Evolutionary conservation across 192 early-diverging fungal genomes (phyloP).

Genomic region (Nowakowskiella sp.): DNA sequence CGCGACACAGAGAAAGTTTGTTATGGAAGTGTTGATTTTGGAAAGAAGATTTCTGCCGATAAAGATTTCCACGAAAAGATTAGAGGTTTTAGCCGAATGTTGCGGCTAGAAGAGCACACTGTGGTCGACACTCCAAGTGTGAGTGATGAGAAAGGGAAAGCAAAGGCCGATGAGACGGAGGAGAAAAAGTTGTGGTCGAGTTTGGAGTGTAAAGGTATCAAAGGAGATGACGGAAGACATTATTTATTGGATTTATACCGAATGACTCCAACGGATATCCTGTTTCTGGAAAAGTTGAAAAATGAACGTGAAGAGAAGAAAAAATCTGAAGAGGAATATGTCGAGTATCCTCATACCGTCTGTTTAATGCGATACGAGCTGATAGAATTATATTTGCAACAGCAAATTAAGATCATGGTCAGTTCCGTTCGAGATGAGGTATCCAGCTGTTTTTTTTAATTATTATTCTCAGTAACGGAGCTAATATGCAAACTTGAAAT

Average conservation of each 20-base stretch:
- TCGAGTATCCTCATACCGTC: too few relatives aligned
- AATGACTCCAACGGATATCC: slow-evolving; percentile 81
- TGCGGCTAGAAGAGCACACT: slow-evolving; percentile 76
- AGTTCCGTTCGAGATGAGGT: not conserved
- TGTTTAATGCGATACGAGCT: too few relatives aligned
- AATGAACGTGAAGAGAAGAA: slow-evolving; percentile 16
- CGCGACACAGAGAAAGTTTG: slow-evolving; percentile 43
- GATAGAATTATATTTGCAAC: too few relatives aligned
- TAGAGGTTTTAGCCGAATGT: slow-evolving; percentile 62
- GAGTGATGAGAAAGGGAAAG: too few relatives aligned
- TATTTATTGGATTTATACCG: slow-evolving; percentile 93
- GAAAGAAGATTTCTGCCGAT: slow-evolving; percentile 59
- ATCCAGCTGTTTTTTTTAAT: too few relatives aligned
- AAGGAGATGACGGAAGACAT: slow-evolving; percentile 82
- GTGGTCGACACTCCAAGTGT: too few relatives aligned
- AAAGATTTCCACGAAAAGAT: slow-evolving; percentile 66
- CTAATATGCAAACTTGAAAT: too few relatives aligned
- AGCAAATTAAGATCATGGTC: too few relatives aligned
- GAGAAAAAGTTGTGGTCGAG: slow-evolving; percentile 63
- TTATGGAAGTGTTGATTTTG: slow-evolving; percentile 88
- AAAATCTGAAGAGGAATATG: slow-evolving; percentile 17
- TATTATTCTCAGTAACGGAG: too few relatives aligned
- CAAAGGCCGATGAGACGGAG: slow-evolving; percentile 52
- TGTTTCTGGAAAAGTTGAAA: slow-evolving; percentile 70
- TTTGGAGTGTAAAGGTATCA: slow-evolving; percentile 48